Base-by-base conservation (phyloP, 495 filamentous ascomycete genomes). In the Hapsidospora chrysogenum region DNA sequence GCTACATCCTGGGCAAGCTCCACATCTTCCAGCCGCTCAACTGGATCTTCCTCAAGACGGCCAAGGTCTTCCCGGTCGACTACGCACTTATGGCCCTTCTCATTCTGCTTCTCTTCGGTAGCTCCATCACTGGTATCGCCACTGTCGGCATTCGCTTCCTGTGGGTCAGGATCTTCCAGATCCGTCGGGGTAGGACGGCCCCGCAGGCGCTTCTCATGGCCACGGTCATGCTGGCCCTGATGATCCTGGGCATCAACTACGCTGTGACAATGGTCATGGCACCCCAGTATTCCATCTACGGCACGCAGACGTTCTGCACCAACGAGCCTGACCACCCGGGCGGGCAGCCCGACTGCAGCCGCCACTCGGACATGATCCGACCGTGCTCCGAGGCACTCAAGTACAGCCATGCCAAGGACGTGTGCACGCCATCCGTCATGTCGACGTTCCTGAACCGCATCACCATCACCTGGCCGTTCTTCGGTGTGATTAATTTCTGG, bases 11-110 rank as follows among this genome's bases (percentile, higher is more conserved):
- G n/a, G 80, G 76, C 19, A 74, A 85, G 41, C 78, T 87, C 52
- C 82, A 87, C 49, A 72, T 94, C 38, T 93, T 94, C 63, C 87
- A 96, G 52, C 92, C 89, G 2, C 60, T 93, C 44, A 96, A 97
- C 61, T 92, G 75, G 71, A 64, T 89, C 27, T 78, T 97, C 37
- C 76, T 92, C 35, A 66, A 77, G 50, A 72, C 85, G 2, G 74
- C 84, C 37, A 78, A 72, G 43, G 71, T 80, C 8, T 96, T 95
- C 56, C 89, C 89, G 0, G 66, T 94, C 37, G 89, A 97, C 54
- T 96, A 96, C 51, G 63, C 80, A 20, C 64, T 97, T 22, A 92
- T 89, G 60, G 74, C 80, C 0, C 55, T 86, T 0, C 58, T 97
- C 9, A 73, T 89, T 10, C 58, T 95, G 1, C 67, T 94, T 39